Evolutionary conservation across 306 rosid genomes (phyloP).

Genomic region (Senna tora): DNA sequence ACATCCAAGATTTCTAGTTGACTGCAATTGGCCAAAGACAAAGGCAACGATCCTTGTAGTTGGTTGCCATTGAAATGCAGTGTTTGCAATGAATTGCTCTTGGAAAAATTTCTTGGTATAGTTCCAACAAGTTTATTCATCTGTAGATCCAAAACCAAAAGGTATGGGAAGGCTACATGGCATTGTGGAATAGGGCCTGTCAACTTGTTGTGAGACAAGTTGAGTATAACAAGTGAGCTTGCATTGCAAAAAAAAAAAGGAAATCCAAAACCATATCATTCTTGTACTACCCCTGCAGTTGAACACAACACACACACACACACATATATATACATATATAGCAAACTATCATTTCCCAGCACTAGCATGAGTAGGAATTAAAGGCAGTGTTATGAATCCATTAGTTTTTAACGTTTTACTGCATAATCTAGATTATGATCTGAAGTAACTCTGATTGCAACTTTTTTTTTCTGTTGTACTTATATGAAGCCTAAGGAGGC

Average conservation of each 20-base stretch:
- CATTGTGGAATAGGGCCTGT: not conserved
- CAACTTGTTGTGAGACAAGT: not conserved
- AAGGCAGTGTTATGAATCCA: not conserved
- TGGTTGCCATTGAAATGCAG: slow-evolving; percentile 36
- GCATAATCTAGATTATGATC: too few species aligned
- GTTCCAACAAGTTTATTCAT: slow-evolving; percentile 33
- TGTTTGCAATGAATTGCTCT: slow-evolving; percentile 1
- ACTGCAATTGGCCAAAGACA: not conserved
- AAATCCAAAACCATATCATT: slow-evolving; percentile 43
- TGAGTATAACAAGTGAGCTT: not conserved
- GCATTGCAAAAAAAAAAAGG: not conserved
- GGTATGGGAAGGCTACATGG: not conserved
- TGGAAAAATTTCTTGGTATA: not conserved
- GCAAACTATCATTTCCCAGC: not conserved
- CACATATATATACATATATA: too few species aligned
- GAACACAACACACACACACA: not conserved
- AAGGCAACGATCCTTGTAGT: slow-evolving; percentile 42
- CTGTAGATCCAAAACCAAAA: slow-evolving; percentile 31
- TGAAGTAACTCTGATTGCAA: not conserved
- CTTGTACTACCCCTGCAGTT: slow-evolving; percentile 45
- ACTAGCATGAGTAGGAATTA: too few species aligned
- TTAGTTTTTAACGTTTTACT: too few species aligned
- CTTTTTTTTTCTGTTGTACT: not conserved
- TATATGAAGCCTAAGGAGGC: not conserved
- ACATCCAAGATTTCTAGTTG: slow-evolving; percentile 34